These are phyloP conservation scores for Ajuga chamaepitys DNA, from an alignment of 257 asterid species.

Conservation along the genomic window DNA sequence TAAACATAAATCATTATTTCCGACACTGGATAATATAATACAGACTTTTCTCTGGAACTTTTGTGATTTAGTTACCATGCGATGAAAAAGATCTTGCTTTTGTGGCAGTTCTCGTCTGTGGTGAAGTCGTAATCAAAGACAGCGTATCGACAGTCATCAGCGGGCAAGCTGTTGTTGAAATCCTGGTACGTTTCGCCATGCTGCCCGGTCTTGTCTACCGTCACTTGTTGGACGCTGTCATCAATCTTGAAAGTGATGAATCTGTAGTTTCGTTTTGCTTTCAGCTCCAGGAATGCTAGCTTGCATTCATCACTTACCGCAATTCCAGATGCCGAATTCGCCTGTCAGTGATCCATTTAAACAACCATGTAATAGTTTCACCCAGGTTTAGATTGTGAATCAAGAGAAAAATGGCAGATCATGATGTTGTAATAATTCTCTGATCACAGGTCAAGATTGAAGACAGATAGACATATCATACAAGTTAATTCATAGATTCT, in stretches of 20 bases:
- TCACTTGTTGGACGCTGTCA: slow-evolving; percentile 35
- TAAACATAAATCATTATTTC: no score
- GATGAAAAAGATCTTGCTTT: slow-evolving; percentile 66
- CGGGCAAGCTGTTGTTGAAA: slow-evolving; percentile 43
- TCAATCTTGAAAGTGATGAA: slow-evolving; percentile 57
- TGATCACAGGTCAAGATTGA: no score
- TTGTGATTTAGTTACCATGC: slow-evolving; percentile 34
- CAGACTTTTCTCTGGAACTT: no score
- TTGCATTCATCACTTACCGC: slow-evolving; percentile 71
- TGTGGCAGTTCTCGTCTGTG: slow-evolving; percentile 56
- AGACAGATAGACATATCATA: no score
- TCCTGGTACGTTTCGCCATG: slow-evolving; percentile 41
- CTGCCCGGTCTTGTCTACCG: slow-evolving; percentile 46
- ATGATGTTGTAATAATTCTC: not conserved
- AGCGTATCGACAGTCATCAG: slow-evolving; percentile 55
- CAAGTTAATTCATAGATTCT: no score
- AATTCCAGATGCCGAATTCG: slow-evolving; percentile 62
- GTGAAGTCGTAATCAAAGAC: slow-evolving; percentile 66
- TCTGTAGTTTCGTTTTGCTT: slow-evolving; percentile 53
- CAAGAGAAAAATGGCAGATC: not conserved
- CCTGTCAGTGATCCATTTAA: slow-evolving; percentile 17
- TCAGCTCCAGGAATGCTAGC: slow-evolving; percentile 57
- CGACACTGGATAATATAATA: no score
- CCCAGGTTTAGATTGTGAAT: no score
- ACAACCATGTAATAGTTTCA: not conserved